These are phyloP conservation scores for Naegleria lovaniensis DNA, from an alignment of 208 protist genomes.

Conservation along the genomic window DNA sequence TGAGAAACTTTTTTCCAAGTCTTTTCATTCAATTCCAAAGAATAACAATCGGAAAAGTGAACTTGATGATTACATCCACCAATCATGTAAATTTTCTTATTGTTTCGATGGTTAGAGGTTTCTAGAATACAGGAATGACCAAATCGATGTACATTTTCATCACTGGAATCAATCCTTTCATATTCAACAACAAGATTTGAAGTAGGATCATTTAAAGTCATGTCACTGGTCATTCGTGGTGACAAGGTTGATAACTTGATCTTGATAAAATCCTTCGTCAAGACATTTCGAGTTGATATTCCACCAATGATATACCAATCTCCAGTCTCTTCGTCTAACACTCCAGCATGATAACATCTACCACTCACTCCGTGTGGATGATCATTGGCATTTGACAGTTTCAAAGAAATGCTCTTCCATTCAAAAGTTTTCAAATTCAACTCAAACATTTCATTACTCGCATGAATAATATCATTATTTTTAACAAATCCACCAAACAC, in stretches of 20 bases:
- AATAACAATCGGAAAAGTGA: neutral
- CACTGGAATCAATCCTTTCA: neutral
- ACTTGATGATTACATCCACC: neutral
- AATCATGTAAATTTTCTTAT: neutral
- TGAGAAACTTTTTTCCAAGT: too few species aligned
- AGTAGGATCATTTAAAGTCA: too few species aligned
- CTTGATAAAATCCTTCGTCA: neutral
- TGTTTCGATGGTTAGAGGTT: neutral
- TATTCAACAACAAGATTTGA: neutral
- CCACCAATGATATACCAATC: neutral
- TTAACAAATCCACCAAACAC: neutral
- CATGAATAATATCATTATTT: neutral
- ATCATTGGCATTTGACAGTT: too few species aligned
- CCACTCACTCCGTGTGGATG: too few species aligned
- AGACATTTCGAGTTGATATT: neutral
- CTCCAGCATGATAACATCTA: neutral
- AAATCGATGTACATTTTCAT: neutral
- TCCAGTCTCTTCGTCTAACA: neutral
- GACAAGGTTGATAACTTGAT: neutral
- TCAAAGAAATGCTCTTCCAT: neutral
- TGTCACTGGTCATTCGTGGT: too few species aligned
- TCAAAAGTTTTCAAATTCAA: neutral
- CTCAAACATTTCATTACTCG: neutral
- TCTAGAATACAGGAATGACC: neutral
- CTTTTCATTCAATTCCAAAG: too few species aligned